Evolutionary conservation across 768 basidiomycete species (phyloP).

Genomic region (Amanita pseudoporphyria): DNA sequence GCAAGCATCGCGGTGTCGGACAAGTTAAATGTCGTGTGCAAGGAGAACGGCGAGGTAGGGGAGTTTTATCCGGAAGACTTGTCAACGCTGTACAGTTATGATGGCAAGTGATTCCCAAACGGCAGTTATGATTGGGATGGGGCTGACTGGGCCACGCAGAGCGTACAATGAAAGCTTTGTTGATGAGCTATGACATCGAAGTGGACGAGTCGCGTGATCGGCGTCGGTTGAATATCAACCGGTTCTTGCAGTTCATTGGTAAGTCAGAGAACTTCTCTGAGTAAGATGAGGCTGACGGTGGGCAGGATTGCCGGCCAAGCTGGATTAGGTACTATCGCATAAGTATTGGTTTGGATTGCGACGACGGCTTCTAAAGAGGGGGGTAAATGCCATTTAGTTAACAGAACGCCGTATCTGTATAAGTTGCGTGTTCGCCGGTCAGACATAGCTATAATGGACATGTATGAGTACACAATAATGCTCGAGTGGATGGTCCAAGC

Average conservation of each 20-base stretch:
- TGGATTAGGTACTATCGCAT: not conserved
- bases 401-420: too few relatives aligned
- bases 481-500: not conserved
- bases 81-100: slow-evolving; percentile 40
- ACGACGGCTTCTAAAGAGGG: too few relatives aligned
- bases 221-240: slow-evolving; percentile 36
- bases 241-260: slow-evolving; percentile 34
- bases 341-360: too few relatives aligned
- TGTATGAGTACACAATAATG: too few relatives aligned
- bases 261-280: not conserved
- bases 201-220: slow-evolving; percentile 24
- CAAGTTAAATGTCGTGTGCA: slow-evolving; percentile 35
- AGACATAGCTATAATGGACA: too few relatives aligned
- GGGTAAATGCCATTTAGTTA: too few relatives aligned
- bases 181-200: slow-evolving; percentile 39
- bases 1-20: slow-evolving; percentile 18
- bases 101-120: slow-evolving; percentile 27
- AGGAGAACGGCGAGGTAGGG: slow-evolving; percentile 37
- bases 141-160: slow-evolving; percentile 22
- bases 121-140: too few relatives aligned
- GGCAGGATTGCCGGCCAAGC: not conserved
- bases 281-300: not conserved
- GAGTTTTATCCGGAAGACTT: slow-evolving; percentile 40
- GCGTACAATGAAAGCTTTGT: slow-evolving; percentile 28
- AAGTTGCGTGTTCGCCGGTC: too few relatives aligned